phyloP scores from a whole-genome alignment of 1,284 basidiomycete species.

The Marasmius oreades region DNA sequence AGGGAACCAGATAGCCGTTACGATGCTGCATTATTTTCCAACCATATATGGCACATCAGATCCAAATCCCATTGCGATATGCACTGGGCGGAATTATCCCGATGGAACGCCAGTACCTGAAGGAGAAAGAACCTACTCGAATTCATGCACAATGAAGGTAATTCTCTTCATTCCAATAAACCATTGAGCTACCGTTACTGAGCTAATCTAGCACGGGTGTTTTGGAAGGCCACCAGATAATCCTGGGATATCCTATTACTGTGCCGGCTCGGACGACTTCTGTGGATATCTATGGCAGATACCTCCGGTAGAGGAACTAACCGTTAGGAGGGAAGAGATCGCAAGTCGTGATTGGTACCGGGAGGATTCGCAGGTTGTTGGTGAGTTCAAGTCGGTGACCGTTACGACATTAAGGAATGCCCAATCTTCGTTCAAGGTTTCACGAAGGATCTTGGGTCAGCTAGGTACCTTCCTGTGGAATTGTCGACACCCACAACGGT shows the following conservation, averaged over 20 bases:
- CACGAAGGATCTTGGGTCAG: conserved; percentile 29
- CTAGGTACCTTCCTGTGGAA: conserved; percentile 51
- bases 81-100: conserved; percentile 52
- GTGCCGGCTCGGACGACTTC: conserved; percentile 78
- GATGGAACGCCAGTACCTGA: conserved; percentile 44
- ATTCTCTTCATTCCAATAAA: conserved; percentile 4
- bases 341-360: conserved; percentile 14
- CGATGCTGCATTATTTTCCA: conserved; percentile 50
- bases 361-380: conserved; percentile 31
- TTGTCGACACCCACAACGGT: conserved; percentile 54
- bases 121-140: conserved; percentile 56
- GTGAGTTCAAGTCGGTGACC: conserved; percentile 26
- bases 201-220: conserved; percentile 59
- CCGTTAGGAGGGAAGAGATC: conserved; percentile 34
- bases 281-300: conserved; percentile 77
- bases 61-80: conserved; percentile 63
- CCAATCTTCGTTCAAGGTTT: conserved; percentile 39
- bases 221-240: conserved; percentile 61
- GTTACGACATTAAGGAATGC: background rate
- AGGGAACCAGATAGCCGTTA: conserved; percentile 61
- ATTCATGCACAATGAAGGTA: conserved; percentile 78
- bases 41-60: conserved; percentile 67
- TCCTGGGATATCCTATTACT: conserved; percentile 51
- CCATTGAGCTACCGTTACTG: background rate
- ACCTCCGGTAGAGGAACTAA: conserved; percentile 44